Evolutionary conservation across 78 protist species (phyloP), one percentile per base, ranked within the genome.

Genomic region (Cavenderia fasciculata): DNA sequence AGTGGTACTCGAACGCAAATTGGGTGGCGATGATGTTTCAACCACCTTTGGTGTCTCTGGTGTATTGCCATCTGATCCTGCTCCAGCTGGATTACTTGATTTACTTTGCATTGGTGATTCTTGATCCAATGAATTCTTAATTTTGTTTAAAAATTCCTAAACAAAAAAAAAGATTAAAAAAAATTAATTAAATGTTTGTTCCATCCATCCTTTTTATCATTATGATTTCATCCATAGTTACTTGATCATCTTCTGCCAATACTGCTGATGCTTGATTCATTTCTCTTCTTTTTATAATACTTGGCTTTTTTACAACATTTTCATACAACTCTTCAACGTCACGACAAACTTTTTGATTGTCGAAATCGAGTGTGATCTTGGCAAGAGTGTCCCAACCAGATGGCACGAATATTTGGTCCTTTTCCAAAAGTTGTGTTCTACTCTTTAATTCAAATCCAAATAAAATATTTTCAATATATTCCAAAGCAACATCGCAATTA

Each of bases 401-500:
- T 63, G 94, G 94, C 4, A 90, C 77, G 56, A 90, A 79, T 40
- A 90, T 69, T 61, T 74, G 74, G 51, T 90, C 94, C 31, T 90
- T 90, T 69, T 90, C 94, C 25, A 90, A 23, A 7, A 90, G 46
- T 70, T 90, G 94, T 44, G 89, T 74, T 27, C 63, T 57, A 6
- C 85, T n/a, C 41, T 61, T 66, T 27, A 90, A 38, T 36, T 75
- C 89, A 31, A 71, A 66, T 69, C 94, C 94, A 85, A 82, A 90
- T 46, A 90, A 68, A 21, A 65, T 57, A 74, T 90, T 84, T 33
- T 65, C 79, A 14, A 90, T 62, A 56, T 90, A 90, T 36, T 59
- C 88, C 38, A 79, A 36, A 46, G 82, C 51, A 21, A 69, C 87
- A 36, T 71, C 74, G 31, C 89, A 79, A 76, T 78, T 79, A 25